Percentiles rank a stretch among this genome's conserved stretches.
Conservation (phyloP, 345 rosid genomes). For the Arabis alpina region DNA sequence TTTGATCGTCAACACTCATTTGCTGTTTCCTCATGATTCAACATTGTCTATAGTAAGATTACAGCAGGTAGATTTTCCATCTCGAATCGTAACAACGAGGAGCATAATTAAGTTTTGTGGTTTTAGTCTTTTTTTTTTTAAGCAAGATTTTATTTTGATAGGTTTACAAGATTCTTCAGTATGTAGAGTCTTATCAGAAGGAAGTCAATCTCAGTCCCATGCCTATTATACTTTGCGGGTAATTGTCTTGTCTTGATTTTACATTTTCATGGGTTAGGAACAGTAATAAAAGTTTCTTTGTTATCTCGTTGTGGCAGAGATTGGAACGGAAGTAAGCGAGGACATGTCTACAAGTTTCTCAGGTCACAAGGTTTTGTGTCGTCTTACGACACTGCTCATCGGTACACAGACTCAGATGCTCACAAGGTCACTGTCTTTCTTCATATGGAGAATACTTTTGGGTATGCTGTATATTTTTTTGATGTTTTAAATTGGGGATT, state of each 20-base stretch:
- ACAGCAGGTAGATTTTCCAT: slow-evolving; percentile 55
- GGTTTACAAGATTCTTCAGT: slow-evolving; percentile 88
- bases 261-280: slow-evolving; percentile 11
- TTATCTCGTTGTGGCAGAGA: slow-evolving; percentile 55
- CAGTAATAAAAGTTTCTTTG: neutral
- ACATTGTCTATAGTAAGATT: slow-evolving; percentile 72
- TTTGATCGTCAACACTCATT: slow-evolving; percentile 91
- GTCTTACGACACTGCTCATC: slow-evolving; percentile 95
- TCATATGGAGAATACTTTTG: slow-evolving; percentile 41
- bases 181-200: slow-evolving; percentile 78
- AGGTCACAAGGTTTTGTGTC: slow-evolving; percentile 95
- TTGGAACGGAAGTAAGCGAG: slow-evolving; percentile 98
- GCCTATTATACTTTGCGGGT: slow-evolving; percentile 94
- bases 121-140: neutral
- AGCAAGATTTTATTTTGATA: slow-evolving; percentile 30
- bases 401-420: slow-evolving; percentile 94
- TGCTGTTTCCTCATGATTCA: slow-evolving; percentile 91
- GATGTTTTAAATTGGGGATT: slow-evolving; percentile 19
- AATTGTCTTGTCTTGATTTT: slow-evolving; percentile 6
- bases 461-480: slow-evolving; percentile 42
- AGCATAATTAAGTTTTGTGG: neutral
- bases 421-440: slow-evolving; percentile 69
- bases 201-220: slow-evolving; percentile 70
- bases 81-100: neutral
- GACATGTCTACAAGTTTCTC: slow-evolving; percentile 91